phyloP scores from a whole-genome alignment of 331 rosid genomes.

The Telfairia occidentalis region DNA sequence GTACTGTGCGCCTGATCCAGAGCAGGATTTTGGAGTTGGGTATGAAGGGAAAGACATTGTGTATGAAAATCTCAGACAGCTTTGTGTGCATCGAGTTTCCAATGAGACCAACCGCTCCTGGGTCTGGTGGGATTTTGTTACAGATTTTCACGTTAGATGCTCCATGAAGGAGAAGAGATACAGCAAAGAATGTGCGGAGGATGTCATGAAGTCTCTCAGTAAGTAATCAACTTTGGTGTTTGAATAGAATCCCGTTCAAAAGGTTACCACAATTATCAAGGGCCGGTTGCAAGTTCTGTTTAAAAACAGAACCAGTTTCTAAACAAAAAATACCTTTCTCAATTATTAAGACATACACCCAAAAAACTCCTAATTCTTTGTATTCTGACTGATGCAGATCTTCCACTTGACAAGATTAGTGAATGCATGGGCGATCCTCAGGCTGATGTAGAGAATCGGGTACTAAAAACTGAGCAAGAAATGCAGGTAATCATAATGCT shows the following conservation, averaged over 20 bases:
- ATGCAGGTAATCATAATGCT: slow-evolving; percentile 36
- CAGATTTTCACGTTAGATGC: slow-evolving; percentile 87
- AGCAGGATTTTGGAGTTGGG: slow-evolving; percentile 60
- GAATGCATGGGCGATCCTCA: slow-evolving; percentile 70
- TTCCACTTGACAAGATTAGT: slow-evolving; percentile 59
- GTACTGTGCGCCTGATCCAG: slow-evolving; percentile 89
- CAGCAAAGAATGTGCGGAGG: slow-evolving; percentile 74
- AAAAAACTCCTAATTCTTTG: neutral
- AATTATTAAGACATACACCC: neutral
- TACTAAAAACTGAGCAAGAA: slow-evolving; percentile 62
- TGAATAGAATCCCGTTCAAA: neutral
- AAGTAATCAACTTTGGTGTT: slow-evolving; percentile 11
- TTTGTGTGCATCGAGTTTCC: slow-evolving; percentile 87
- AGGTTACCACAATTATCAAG: neutral
- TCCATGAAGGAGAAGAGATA: slow-evolving; percentile 89
- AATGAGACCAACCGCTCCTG: slow-evolving; percentile 60
- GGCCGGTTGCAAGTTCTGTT: too few relatives aligned
- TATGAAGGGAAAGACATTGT: slow-evolving; percentile 91
- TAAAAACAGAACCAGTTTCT: too few relatives aligned
- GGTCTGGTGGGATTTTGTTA: slow-evolving; percentile 98
- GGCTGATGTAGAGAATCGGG: slow-evolving; percentile 68
- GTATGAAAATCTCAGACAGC: slow-evolving; percentile 83
- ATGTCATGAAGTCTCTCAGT: slow-evolving; percentile 72
- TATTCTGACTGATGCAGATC: slow-evolving; percentile 33
- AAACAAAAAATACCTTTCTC: neutral